These are phyloP conservation scores for Coemansia sp. DNA, from an alignment of 192 early-diverging fungal species.

Conservation along the genomic window DNA sequence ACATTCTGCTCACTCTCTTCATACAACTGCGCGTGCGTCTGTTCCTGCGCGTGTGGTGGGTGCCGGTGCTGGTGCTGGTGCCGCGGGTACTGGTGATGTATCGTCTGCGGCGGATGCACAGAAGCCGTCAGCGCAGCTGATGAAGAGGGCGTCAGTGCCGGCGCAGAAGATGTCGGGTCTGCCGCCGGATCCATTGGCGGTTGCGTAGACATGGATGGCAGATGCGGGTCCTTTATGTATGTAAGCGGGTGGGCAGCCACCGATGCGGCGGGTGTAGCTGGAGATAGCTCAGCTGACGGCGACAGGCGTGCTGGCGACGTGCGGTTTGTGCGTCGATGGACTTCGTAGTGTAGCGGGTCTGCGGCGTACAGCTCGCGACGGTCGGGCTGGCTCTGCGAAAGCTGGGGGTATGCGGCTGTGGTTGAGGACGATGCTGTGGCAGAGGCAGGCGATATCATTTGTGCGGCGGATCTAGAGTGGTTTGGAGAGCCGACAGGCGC, in stretches of 20 bases:
- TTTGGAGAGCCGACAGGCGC: slow-evolving; percentile 4
- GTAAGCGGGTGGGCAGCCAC: background rate
- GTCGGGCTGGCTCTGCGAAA: slow-evolving; percentile 2
- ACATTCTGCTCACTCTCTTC: background rate
- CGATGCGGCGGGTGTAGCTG: slow-evolving; percentile 4
- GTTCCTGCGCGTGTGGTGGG: slow-evolving; percentile 10
- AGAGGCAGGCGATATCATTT: slow-evolving; percentile 21
- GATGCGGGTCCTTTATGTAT: slow-evolving; percentile 1
- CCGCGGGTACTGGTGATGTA: slow-evolving; percentile 11
- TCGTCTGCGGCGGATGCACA: slow-evolving; percentile 15
- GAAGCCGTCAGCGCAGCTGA: slow-evolving; percentile 21
- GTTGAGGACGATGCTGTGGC: background rate
- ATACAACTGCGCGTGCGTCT: slow-evolving; percentile 2
- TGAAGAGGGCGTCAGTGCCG: slow-evolving; percentile 19
- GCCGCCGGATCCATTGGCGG: slow-evolving; percentile 14
- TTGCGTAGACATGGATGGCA: slow-evolving; percentile 1
- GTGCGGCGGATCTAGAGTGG: slow-evolving; percentile 8
- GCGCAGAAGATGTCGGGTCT: slow-evolving; percentile 14
- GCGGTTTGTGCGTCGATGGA: slow-evolving; percentile 14
- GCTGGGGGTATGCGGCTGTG: slow-evolving; percentile 6
- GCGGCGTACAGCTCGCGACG: slow-evolving; percentile 4
- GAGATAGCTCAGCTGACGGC: slow-evolving; percentile 6
- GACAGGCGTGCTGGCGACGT: background rate
- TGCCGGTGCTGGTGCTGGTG: slow-evolving; percentile 17
- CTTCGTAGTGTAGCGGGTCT: slow-evolving; percentile 12